Evolutionary conservation across 805 yeast genomes (phyloP).

Genomic region (Kodamaea kaohsiungensis): DNA sequence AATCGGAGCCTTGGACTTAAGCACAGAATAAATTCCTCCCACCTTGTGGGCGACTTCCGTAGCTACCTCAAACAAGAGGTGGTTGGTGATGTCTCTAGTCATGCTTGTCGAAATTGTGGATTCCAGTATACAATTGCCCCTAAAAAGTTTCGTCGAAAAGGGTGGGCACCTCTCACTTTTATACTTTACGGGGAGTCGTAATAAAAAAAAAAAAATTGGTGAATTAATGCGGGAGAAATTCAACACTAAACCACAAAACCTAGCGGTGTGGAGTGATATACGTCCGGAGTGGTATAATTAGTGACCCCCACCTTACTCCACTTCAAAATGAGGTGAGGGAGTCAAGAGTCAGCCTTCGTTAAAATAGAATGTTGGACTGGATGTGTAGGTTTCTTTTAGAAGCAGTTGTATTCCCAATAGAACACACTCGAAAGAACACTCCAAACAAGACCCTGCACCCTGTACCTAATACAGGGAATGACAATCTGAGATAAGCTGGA

Average conservation of each 20-base stretch:
- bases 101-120: constrained; percentile 27
- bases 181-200: neutral
- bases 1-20: constrained; percentile 95
- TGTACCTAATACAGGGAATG: neutral
- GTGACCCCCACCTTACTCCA: constrained; percentile 8
- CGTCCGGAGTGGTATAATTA: neutral
- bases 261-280: constrained; percentile 7
- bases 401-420: too few relatives aligned
- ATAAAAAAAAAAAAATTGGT: neutral
- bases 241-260: constrained; percentile 1
- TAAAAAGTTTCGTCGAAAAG: neutral
- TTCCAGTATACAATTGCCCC: neutral
- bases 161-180: neutral
- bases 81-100: constrained; percentile 86
- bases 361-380: neutral
- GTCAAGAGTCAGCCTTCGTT: neutral
- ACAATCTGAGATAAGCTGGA: neutral
- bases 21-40: constrained; percentile 96
- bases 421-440: too few relatives aligned
- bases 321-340: constrained; percentile 1
- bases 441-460: neutral
- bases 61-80: constrained; percentile 87
- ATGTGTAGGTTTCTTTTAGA: neutral
- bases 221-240: constrained; percentile 3
- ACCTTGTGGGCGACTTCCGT: constrained; percentile 98